These are phyloP conservation scores for Danielia reshetovae DNA, from an alignment of 805 yeast species.

Conservation along the genomic window DNA sequence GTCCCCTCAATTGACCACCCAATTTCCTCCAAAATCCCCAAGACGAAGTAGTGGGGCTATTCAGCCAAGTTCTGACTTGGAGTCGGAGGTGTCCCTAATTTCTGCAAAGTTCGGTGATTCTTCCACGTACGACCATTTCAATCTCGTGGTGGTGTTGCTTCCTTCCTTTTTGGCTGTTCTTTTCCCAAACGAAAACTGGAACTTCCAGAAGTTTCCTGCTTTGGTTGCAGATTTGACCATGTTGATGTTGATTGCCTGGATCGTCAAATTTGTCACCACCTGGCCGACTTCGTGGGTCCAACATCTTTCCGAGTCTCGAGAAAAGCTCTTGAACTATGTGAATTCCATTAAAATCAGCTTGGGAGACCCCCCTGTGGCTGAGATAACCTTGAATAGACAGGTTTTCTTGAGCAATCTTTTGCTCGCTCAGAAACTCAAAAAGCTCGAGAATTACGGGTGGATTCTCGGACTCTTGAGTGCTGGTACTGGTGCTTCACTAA, in stretches of 20 bases:
- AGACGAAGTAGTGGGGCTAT: too few relatives aligned
- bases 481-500: slow-evolving; percentile 21
- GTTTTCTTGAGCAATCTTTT: slow-evolving; percentile 2
- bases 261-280: slow-evolving; percentile 18
- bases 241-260: neutral
- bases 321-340: slow-evolving; percentile 13
- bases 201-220: too few relatives aligned
- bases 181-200: slow-evolving; percentile 1
- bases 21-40: too few relatives aligned
- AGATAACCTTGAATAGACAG: neutral
- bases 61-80: too few relatives aligned
- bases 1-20: too few relatives aligned
- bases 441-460: slow-evolving; percentile 20
- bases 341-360: slow-evolving; percentile 6
- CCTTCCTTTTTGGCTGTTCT: slow-evolving; percentile 1
- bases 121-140: neutral
- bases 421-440: slow-evolving; percentile 9
- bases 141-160: neutral
- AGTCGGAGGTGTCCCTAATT: too few relatives aligned
- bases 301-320: slow-evolving; percentile 4
- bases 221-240: neutral
- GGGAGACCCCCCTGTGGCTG: neutral
- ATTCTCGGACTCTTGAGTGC: slow-evolving; percentile 24
- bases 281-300: slow-evolving; percentile 3
- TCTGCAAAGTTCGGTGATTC: too few relatives aligned